Percentiles rank a stretch among this genome's conserved stretches.
phyloP scores from a whole-genome alignment of 371 early-diverging fungal genomes.

The Funneliformis caledonium region DNA sequence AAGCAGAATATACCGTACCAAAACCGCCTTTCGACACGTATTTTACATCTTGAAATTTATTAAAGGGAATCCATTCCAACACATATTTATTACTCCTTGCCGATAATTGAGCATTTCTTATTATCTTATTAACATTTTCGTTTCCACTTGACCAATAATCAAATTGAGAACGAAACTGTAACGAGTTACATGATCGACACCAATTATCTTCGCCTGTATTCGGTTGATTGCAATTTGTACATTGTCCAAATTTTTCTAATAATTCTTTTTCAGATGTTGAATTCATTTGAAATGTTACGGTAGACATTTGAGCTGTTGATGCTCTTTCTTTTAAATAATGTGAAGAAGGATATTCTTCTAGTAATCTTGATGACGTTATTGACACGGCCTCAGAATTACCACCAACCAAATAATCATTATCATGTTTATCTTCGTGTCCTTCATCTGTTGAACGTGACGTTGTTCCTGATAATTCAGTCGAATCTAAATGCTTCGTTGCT shows the following conservation, averaged over 20 bases:
- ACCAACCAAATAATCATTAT: neutral
- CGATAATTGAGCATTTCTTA: slow-evolving; percentile 11
- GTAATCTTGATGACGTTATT: neutral
- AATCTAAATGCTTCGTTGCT: too few species aligned
- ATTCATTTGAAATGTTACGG: neutral
- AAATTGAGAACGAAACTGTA: slow-evolving; percentile 6
- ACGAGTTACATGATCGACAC: slow-evolving; percentile 18
- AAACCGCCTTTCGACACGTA: slow-evolving; percentile 1
- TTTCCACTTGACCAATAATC: slow-evolving; percentile 23
- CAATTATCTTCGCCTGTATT: slow-evolving; percentile 1
- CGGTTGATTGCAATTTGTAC: slow-evolving; percentile 4
- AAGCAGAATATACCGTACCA: slow-evolving; percentile 1
- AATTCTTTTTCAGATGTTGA: neutral
- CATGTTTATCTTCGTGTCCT: neutral
- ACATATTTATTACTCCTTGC: neutral
- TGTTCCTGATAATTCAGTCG: too few species aligned
- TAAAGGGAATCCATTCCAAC: slow-evolving; percentile 28
- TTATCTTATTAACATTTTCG: neutral
- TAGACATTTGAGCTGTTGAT: neutral
- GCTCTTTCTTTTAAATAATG: neutral
- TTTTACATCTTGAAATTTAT: neutral
- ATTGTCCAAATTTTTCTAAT: slow-evolving; percentile 2
- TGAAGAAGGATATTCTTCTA: too few species aligned
- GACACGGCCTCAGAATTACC: neutral
- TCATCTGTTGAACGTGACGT: neutral